These are phyloP conservation scores for Cryphonectria naterciae DNA, from an alignment of 2,329 filamentous ascomycete genomes.

Conservation along the genomic window DNA sequence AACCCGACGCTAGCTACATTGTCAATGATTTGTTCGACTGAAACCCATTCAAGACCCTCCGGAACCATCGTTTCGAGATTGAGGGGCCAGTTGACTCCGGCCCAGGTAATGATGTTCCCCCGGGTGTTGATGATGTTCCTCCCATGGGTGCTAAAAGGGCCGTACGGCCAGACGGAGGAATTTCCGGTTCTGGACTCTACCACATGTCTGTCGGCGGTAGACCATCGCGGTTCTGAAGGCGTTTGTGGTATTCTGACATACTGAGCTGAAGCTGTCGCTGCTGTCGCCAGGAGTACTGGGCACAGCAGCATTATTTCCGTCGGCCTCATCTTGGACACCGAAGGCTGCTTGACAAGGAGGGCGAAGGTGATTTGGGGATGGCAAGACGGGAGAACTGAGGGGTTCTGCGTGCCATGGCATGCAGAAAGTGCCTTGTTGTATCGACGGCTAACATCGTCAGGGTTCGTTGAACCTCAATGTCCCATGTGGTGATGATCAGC, in stretches of 20 bases:
- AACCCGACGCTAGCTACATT: conserved; percentile 55
- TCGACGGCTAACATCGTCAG: not conserved
- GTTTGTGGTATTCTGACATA: conserved; percentile 19
- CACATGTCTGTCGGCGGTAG: conserved; percentile 34
- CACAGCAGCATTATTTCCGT: conserved; percentile 9
- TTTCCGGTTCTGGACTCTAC: conserved; percentile 33
- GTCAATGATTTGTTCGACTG: conserved; percentile 52
- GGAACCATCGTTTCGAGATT: conserved; percentile 58
- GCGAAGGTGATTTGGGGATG: not conserved
- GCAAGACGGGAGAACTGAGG: not conserved
- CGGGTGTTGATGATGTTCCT: conserved; percentile 44
- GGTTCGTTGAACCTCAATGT: not conserved
- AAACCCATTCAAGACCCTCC: conserved; percentile 59
- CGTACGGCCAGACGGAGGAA: conserved; percentile 42
- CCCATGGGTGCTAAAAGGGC: conserved; percentile 43
- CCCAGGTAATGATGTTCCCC: conserved; percentile 43
- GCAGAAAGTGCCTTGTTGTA: conserved; percentile 1
- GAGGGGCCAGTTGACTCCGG: conserved; percentile 44
- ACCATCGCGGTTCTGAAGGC: conserved; percentile 37
- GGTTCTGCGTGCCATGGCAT: not conserved
- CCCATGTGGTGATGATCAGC: not conserved
- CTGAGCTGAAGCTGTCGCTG: conserved; percentile 18
- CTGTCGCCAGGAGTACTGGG: conserved; percentile 15
- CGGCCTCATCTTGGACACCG: conserved; percentile 12
- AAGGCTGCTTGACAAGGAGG: not conserved